A percentile compares a stretch with the other conserved stretches of the same genome.
phyloP scores from a whole-genome alignment of 2,329 filamentous ascomycete species.

The Esteya vermicola region DNA sequence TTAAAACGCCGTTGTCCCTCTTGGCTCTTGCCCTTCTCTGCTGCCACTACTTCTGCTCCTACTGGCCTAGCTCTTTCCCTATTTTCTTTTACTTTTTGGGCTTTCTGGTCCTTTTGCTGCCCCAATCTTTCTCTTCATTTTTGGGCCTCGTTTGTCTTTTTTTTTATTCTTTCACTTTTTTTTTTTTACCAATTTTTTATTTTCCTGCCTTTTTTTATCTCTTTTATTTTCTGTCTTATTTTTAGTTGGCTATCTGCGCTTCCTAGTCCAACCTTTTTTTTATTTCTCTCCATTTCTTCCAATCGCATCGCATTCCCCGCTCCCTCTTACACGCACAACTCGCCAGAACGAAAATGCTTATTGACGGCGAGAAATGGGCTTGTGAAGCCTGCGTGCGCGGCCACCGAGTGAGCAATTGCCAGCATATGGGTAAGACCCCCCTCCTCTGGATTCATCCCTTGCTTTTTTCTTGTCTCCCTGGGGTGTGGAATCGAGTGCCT shows the following conservation, averaged over 20 bases:
- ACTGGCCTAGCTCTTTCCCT: too few relatives aligned
- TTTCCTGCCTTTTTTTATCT: too few relatives aligned
- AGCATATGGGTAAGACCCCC: slow-evolving; percentile 85
- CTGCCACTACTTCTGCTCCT: too few relatives aligned
- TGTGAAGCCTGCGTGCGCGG: slow-evolving; percentile 97
- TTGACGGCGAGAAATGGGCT: slow-evolving; percentile 94
- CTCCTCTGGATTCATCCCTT: too few relatives aligned
- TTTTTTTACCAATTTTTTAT: too few relatives aligned
- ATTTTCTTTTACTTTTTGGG: not conserved
- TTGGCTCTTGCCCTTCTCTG: not conserved
- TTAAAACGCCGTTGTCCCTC: not conserved
- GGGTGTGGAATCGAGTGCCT: too few relatives aligned
- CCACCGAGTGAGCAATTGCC: slow-evolving; percentile 97
- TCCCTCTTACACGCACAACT: not conserved
- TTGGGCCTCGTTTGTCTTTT: too few relatives aligned
- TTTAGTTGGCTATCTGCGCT: too few relatives aligned
- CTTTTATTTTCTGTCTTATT: too few relatives aligned
- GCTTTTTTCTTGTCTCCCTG: not conserved
- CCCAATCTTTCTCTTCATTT: not conserved
- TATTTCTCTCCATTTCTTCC: not conserved
- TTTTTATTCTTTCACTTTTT: too few relatives aligned
- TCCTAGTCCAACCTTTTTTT: not conserved
- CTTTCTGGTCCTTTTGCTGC: not conserved
- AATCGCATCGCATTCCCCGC: not conserved
- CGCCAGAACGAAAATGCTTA: slow-evolving; percentile 44